Evolutionary conservation across 352 stramenopile genomes (phyloP), one percentile per base, ranked within the genome.

Genomic region (Ophiocytium majus): DNA sequence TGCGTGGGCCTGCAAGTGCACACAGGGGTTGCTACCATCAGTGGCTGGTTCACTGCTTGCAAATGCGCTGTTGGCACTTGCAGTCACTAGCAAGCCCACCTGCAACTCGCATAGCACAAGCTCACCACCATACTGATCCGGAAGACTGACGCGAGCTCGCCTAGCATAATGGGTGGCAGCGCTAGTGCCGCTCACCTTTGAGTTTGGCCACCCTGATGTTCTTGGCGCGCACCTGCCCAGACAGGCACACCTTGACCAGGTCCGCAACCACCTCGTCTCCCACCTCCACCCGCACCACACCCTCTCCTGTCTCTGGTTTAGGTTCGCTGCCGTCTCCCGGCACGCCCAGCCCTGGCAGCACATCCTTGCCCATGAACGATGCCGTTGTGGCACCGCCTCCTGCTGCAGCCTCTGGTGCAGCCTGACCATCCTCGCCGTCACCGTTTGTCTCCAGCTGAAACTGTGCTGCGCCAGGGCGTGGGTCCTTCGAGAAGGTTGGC

Each of bases 171-270:
- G n/a, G n/a, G n/a, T n/a, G n/a, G n/a, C n/a, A n/a, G n/a, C n/a
- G 28, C 28, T 66, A 66, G 19, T 66, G 17, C 19, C 28, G 28
- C 64, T 14, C 17, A 81, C 75, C 75, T 81, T 81, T 50, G 31
- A 81, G 36, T 17, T 81, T 81, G 37, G 75, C 50, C 34, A 81
- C 75, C 50, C 31, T 28, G 5, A 81, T 33, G 50, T 81, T 81
- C 19, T 50, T 28, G 31, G 75, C 75, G 1, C 32, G 36, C 23
- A 81, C 31, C 31, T 81, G 75, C 75, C 75, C 75, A 33, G 75
- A 81, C 31, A 81, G 31, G 19, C 19, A 34, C 31, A 81, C 28
- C 28, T 36, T 37, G 28, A 31, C 31, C 32, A 81, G 36, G 49
- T 81, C 75, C 5, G 75, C 75, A 5, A 81, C 10, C 10, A 81